Base-by-base conservation (phyloP, 1,284 basidiomycete genomes). In the Caloboletus firmus region DNA sequence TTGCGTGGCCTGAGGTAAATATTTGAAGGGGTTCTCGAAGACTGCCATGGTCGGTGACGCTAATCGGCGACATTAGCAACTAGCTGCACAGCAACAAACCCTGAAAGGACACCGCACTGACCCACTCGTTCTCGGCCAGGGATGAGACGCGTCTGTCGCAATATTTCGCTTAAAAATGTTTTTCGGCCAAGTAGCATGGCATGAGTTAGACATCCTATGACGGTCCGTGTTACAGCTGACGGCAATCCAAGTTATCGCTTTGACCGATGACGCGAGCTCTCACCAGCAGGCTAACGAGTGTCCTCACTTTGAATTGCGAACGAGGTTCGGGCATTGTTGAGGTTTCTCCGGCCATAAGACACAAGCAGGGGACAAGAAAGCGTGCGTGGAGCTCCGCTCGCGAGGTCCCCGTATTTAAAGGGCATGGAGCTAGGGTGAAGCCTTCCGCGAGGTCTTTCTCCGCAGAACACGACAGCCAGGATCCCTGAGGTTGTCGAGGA, bases 291-390 rank as follows among this genome's bases (percentile, higher is more conserved):
- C 62, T 57, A 46, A 72, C 53, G 63, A 75, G 69, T 18, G 69
- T 66, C 45, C 70, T 69, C 45, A 76, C 72, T 58, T 68, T 47
- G 78, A 71, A 57, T 71, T 63, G 55, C 61, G 70, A 50, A 76
- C 62, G 52, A 72, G 65, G 54, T 61, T 49, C 13, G 64, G 67
- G 55, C 62, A 60, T 49, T 62, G 58, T 52, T 58, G 59, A 35
- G 64, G 51, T 44, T 55, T 64, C n/a, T 69, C 70, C 34, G 70
- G 68, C 36, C 64, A 61, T 55, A 73, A 53, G n/a, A 67, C 71
- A 56, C 66, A 69, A 77, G 66, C 47, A 75, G 64, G 37, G 72
- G 61, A 49, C 70, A 63, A n/a, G 70, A 68, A 52, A 78, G 70
- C 76, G 78, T 20, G 66, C 62, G 17, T 54, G 62, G 40, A 72